Percentiles rank a stretch among this genome's conserved stretches.
Conservation (phyloP, 768 basidiomycete genomes). For the Strobilomyces echinocephalus region DNA sequence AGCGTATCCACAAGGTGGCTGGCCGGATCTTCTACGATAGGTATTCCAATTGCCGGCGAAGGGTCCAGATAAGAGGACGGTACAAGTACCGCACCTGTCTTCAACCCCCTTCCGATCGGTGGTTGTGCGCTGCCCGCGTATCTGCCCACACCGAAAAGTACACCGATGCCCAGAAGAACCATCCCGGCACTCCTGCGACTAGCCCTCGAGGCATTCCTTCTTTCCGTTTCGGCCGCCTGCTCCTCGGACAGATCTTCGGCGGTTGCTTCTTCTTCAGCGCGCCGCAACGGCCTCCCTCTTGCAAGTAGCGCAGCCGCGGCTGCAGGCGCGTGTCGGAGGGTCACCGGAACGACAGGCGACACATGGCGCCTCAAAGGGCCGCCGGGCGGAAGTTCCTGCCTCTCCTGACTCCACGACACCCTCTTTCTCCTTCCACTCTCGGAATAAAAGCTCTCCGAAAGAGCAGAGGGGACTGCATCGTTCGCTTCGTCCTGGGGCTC, state of each 20-base stretch:
- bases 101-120: constrained; percentile 25
- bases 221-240: constrained; percentile 20
- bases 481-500: constrained; percentile 40
- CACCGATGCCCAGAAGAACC: constrained; percentile 76
- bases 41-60: not conserved
- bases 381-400: constrained; percentile 40
- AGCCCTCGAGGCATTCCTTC: constrained; percentile 49
- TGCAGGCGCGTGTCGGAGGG: constrained; percentile 29
- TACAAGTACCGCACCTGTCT: constrained; percentile 48
- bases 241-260: constrained; percentile 17
- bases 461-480: constrained; percentile 48
- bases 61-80: constrained; percentile 4
- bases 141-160: constrained; percentile 64
- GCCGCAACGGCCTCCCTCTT: constrained; percentile 45
- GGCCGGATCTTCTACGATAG: constrained; percentile 13
- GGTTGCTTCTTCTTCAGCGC: constrained; percentile 33
- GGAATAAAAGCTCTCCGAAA: constrained; percentile 76
- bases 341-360: constrained; percentile 29
- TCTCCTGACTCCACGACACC: constrained; percentile 72
- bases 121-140: constrained; percentile 34
- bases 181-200: constrained; percentile 70
- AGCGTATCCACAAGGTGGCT: constrained; percentile 1
- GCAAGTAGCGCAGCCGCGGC: constrained; percentile 22
- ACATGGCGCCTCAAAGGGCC: constrained; percentile 41
- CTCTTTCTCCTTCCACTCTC: constrained; percentile 57